Evolutionary conservation across 768 basidiomycete species (phyloP).

Genomic region (Paxillus ammoniavirescens): DNA sequence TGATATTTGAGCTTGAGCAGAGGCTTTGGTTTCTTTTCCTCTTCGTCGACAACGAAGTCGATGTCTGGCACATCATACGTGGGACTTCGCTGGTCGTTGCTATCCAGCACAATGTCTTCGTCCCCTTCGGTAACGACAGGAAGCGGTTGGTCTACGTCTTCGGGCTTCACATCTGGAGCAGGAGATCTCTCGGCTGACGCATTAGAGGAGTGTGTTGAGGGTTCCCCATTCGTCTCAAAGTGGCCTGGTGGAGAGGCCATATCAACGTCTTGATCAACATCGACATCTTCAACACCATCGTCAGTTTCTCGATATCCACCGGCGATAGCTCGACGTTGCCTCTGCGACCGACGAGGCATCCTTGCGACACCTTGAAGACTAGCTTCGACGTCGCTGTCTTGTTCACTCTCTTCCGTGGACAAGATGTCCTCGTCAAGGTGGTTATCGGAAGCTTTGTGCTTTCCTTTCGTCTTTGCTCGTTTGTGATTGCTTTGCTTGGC

Average conservation of each 20-base stretch:
- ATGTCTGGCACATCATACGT: constrained; percentile 17
- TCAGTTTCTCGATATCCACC: constrained; percentile 28
- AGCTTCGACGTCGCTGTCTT: constrained; percentile 11
- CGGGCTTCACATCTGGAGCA: neutral
- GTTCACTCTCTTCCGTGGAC: constrained; percentile 17
- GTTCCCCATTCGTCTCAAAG: neutral
- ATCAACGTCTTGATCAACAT: constrained; percentile 8
- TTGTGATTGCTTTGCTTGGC: constrained; percentile 21
- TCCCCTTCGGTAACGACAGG: neutral
- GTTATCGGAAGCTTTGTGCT: constrained; percentile 26
- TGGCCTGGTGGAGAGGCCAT: constrained; percentile 12
- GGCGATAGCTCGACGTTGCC: constrained; percentile 25
- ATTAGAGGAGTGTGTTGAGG: neutral
- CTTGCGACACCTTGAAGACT: constrained; percentile 7
- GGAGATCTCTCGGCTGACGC: constrained; percentile 5
- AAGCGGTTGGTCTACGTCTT: constrained; percentile 1
- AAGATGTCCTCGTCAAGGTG: constrained; percentile 26
- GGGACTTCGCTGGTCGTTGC: neutral
- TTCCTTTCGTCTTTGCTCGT: constrained; percentile 41
- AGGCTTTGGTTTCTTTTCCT: constrained; percentile 74
- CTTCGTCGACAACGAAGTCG: constrained; percentile 50
- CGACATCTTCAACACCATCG: constrained; percentile 7
- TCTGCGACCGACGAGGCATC: constrained; percentile 30
- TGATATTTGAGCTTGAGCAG: constrained; percentile 62
- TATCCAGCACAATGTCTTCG: neutral